phyloP scores from a whole-genome alignment of 2,329 filamentous ascomycete genomes.

The Fusarium concolor region DNA sequence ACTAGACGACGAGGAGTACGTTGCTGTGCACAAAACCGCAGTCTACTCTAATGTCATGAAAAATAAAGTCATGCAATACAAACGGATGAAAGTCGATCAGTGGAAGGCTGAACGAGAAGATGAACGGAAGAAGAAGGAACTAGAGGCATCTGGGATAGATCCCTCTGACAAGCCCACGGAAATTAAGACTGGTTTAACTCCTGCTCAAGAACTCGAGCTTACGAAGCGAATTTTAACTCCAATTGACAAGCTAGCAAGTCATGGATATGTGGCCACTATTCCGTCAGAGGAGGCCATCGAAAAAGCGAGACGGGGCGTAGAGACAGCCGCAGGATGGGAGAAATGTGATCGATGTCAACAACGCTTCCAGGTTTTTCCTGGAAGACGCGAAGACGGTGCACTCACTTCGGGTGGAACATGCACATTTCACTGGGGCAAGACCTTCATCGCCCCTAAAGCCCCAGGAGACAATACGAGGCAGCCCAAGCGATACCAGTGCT shows the following conservation, averaged over 20 bases:
- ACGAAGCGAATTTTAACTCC: slow-evolving; percentile 72
- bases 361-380: slow-evolving; percentile 92
- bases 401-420: slow-evolving; percentile 83
- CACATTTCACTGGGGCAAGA: slow-evolving; percentile 82
- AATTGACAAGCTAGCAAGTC: slow-evolving; percentile 69
- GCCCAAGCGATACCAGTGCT: slow-evolving; percentile 80
- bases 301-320: slow-evolving; percentile 72
- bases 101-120: slow-evolving; percentile 74
- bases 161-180: slow-evolving; percentile 56
- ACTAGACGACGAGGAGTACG: slow-evolving; percentile 82
- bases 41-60: slow-evolving; percentile 90
- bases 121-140: slow-evolving; percentile 53
- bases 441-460: slow-evolving; percentile 68
- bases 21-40: slow-evolving; percentile 72
- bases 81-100: slow-evolving; percentile 76
- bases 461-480: slow-evolving; percentile 67
- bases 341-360: slow-evolving; percentile 86
- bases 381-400: slow-evolving; percentile 80
- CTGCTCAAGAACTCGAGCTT: slow-evolving; percentile 74
- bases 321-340: slow-evolving; percentile 81
- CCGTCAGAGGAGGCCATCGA: slow-evolving; percentile 76
- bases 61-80: slow-evolving; percentile 79
- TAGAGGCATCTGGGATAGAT: slow-evolving; percentile 49
- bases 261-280: slow-evolving; percentile 79
- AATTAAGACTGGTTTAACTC: slow-evolving; percentile 76